Percentiles rank a stretch among this genome's conserved stretches.
Conservation (phyloP, 305 asterid genomes). For the Solanum hybrid region DNA sequence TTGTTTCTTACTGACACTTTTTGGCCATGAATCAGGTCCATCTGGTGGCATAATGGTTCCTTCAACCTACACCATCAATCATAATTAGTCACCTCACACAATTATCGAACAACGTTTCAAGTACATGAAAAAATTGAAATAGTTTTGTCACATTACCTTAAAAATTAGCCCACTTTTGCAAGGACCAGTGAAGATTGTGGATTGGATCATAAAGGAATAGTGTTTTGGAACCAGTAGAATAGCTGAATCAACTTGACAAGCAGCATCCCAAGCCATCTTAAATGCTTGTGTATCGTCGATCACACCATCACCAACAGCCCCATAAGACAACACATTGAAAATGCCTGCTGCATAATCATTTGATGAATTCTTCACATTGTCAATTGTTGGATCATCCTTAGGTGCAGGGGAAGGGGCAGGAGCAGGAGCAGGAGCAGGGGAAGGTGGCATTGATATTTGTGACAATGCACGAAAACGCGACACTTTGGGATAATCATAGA, state of each 20-base stretch:
- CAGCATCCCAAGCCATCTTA: conserved; percentile 74
- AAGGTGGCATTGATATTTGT: conserved; percentile 42
- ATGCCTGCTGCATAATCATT: neutral
- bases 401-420: conserved; percentile 24
- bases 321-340: conserved; percentile 30
- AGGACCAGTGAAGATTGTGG: conserved; percentile 71
- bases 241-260: conserved; percentile 42
- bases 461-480: conserved; percentile 22
- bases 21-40: conserved; percentile 70
- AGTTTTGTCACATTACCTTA: conserved; percentile 30
- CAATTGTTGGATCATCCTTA: conserved; percentile 9
- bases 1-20: conserved; percentile 35
- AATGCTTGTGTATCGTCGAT: conserved; percentile 61
- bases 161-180: conserved; percentile 35
- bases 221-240: conserved; percentile 38
- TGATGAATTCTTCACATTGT: neutral
- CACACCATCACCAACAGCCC: conserved; percentile 53
- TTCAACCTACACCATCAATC: conserved; percentile 39
- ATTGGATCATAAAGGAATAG: conserved; percentile 51
- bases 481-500: conserved; percentile 14
- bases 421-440: conserved; percentile 4
- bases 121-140: neutral
- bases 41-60: conserved; percentile 70
- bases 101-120: neutral
- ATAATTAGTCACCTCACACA: neutral